Percentiles rank a stretch among this genome's conserved stretches.
These are phyloP conservation scores for Schizonepeta tenuifolia DNA, from an alignment of 257 asterid species.

Conservation along the genomic window DNA sequence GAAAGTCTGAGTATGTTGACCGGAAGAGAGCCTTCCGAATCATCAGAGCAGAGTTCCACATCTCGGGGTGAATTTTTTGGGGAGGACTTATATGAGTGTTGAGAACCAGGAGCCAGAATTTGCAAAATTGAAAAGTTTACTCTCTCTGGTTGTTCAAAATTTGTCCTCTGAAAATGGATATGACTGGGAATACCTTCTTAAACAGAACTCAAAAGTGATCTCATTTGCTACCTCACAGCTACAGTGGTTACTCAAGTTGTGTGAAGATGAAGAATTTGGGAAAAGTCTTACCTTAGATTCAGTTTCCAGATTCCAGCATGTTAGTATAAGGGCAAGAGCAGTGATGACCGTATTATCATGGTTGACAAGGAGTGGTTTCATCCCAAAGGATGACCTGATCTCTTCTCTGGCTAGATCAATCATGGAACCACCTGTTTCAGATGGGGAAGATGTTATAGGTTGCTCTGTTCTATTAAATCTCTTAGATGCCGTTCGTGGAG, in stretches of 20 bases:
- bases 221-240: constrained; percentile 76
- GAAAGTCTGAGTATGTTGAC: constrained; percentile 64
- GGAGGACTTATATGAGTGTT: constrained; percentile 40
- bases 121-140: constrained; percentile 48
- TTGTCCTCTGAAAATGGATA: constrained; percentile 47
- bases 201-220: constrained; percentile 65
- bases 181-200: constrained; percentile 62
- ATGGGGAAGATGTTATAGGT: constrained; percentile 80
- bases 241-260: constrained; percentile 83
- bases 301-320: constrained; percentile 49
- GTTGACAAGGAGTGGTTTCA: constrained; percentile 77
- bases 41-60: constrained; percentile 50
- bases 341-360: constrained; percentile 74
- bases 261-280: constrained; percentile 54
- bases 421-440: constrained; percentile 86
- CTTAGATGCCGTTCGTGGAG: constrained; percentile 78
- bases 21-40: constrained; percentile 71
- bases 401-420: constrained; percentile 80
- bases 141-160: constrained; percentile 59
- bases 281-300: constrained; percentile 52
- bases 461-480: constrained; percentile 88
- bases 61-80: constrained; percentile 46
- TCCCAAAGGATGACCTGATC: constrained; percentile 78
- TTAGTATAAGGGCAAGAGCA: constrained; percentile 67
- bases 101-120: constrained; percentile 58